phyloP scores from a whole-genome alignment of 202 grass and related monocot species.

The Carex arenaria region DNA sequence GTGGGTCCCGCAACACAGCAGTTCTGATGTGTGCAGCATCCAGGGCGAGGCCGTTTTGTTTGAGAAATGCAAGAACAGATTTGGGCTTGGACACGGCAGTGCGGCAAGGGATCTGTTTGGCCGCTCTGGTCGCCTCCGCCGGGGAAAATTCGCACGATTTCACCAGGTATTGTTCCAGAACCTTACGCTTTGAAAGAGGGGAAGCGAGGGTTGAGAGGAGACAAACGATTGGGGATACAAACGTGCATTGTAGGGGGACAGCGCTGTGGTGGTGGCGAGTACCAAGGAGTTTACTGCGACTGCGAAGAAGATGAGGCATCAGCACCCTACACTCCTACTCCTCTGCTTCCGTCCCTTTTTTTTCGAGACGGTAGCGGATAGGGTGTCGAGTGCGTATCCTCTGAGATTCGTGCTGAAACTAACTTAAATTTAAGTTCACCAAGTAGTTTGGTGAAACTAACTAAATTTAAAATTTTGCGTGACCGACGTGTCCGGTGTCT shows the following conservation, averaged over 20 bases:
- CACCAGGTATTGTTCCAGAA: constrained; percentile 2
- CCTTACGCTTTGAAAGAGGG: background rate
- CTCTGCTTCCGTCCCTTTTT: background rate
- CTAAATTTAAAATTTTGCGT: too few relatives aligned
- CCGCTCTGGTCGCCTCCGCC: background rate
- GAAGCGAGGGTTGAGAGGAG: background rate
- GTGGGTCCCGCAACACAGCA: constrained; percentile 1
- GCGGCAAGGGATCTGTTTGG: background rate
- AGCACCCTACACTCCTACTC: background rate
- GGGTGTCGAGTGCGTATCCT: too few relatives aligned
- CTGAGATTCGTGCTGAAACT: too few relatives aligned
- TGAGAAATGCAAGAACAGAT: background rate
- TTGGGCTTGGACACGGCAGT: background rate
- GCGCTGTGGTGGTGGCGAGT: background rate
- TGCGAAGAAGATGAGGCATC: background rate
- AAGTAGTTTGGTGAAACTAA: too few relatives aligned
- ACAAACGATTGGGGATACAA: background rate
- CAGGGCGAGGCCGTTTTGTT: background rate
- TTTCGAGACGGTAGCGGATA: too few relatives aligned
- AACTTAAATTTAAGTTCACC: too few relatives aligned
- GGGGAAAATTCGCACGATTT: background rate
- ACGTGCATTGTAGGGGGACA: background rate
- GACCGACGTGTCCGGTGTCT: too few relatives aligned
- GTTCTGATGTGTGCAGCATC: background rate
- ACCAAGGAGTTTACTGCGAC: background rate